phyloP scores from a whole-genome alignment of 768 basidiomycete genomes.

The Suillus clintonianus region DNA sequence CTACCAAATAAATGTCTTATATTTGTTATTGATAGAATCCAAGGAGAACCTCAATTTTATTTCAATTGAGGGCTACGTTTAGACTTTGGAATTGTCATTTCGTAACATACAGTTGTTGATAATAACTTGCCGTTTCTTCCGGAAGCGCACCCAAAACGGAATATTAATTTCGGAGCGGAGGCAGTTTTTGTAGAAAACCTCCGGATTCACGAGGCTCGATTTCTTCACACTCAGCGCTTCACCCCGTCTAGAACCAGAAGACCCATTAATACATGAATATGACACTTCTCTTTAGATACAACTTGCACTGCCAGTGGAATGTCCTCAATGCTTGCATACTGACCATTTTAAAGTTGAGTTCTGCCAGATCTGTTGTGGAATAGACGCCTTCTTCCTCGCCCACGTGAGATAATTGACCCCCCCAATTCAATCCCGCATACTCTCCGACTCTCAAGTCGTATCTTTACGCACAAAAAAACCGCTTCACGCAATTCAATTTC shows the following conservation, averaged over 20 bases:
- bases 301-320: not conserved
- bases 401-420: slow-evolving; percentile 23
- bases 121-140: slow-evolving; percentile 3
- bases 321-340: slow-evolving; percentile 1
- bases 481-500: slow-evolving; percentile 14
- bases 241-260: not conserved
- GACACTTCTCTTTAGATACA: not conserved
- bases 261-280: not conserved
- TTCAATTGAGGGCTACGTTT: slow-evolving; percentile 30
- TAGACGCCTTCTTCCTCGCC: slow-evolving; percentile 19
- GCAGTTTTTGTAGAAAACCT: not conserved
- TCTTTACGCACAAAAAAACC: slow-evolving; percentile 11
- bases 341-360: slow-evolving; percentile 13
- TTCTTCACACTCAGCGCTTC: not conserved
- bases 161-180: slow-evolving; percentile 5
- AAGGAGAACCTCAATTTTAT: slow-evolving; percentile 34
- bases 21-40: slow-evolving; percentile 28
- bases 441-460: slow-evolving; percentile 5
- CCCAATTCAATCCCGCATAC: not conserved
- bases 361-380: slow-evolving; percentile 10
- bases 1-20: slow-evolving; percentile 20
- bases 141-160: not conserved
- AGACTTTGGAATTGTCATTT: slow-evolving; percentile 26
- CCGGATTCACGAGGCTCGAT: not conserved
- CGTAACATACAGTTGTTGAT: slow-evolving; percentile 2